A percentile compares a stretch with the other conserved stretches of the same genome.
Conservation (phyloP, 2,329 filamentous ascomycete species). For the Arthrobotrys pseudoclavata region DNA sequence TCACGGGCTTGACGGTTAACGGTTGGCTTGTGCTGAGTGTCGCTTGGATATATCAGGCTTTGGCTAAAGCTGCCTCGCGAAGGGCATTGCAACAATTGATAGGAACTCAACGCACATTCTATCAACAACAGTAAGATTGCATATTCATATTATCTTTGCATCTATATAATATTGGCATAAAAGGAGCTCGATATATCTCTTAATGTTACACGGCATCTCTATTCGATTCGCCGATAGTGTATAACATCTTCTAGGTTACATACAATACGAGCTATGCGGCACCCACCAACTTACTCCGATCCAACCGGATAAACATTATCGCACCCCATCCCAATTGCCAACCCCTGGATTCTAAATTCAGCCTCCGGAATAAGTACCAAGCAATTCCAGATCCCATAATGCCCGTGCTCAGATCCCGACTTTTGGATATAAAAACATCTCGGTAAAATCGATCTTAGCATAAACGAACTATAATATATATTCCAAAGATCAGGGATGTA, state of each 20-base stretch:
- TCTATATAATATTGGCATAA: neutral
- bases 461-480: conserved; percentile 43
- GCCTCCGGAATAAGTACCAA: conserved; percentile 24
- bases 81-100: conserved; percentile 1
- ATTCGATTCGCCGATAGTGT: neutral
- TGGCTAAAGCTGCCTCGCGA: conserved; percentile 7
- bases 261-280: neutral
- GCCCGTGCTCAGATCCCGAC: conserved; percentile 13
- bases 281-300: neutral
- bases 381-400: conserved; percentile 2
- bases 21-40: neutral
- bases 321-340: neutral
- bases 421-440: conserved; percentile 14
- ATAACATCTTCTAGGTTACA: neutral
- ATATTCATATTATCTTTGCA: too few species aligned
- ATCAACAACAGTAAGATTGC: too few species aligned
- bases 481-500: conserved; percentile 15
- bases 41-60: conserved; percentile 1
- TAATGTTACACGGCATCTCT: neutral
- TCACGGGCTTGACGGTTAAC: conserved; percentile 4
- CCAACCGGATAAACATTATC: conserved; percentile 45
- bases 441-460: conserved; percentile 51
- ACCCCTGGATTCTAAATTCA: conserved; percentile 6
- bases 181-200: neutral
- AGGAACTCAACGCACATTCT: neutral